These are phyloP conservation scores for Castanea crenata DNA, from an alignment of 306 rosid species.

Conservation along the genomic window DNA sequence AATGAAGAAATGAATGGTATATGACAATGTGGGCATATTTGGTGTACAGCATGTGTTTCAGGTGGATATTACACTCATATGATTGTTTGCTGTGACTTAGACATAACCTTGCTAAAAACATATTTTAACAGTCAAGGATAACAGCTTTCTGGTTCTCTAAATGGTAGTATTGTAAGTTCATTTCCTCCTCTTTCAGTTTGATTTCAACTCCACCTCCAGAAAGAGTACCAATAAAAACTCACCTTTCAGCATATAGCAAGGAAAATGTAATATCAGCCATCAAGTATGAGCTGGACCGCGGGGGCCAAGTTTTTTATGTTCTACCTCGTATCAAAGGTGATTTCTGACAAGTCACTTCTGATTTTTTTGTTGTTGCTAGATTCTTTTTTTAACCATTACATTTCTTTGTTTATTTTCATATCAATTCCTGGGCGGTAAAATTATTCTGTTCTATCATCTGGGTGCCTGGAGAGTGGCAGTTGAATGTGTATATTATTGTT, in stretches of 20 bases:
- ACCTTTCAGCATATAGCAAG: slow-evolving; percentile 74
- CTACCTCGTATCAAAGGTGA: slow-evolving; percentile 94
- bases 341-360: slow-evolving; percentile 18
- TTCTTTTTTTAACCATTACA: slow-evolving; percentile 13
- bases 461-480: neutral
- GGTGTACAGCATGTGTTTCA: neutral
- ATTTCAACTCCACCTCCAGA: slow-evolving; percentile 97
- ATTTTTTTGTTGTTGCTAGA: slow-evolving; percentile 1
- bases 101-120: slow-evolving; percentile 6
- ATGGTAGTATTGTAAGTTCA: slow-evolving; percentile 14
- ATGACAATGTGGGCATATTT: neutral
- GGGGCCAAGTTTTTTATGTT: slow-evolving; percentile 92
- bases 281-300: slow-evolving; percentile 78
- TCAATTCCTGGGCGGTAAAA: slow-evolving; percentile 17
- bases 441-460: slow-evolving; percentile 13
- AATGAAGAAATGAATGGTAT: neutral
- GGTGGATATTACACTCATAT: slow-evolving; percentile 3
- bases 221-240: slow-evolving; percentile 90
- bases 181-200: slow-evolving; percentile 58
- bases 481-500: neutral
- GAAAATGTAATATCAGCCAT: slow-evolving; percentile 70
- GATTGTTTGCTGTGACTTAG: neutral
- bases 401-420: neutral
- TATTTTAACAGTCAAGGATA: slow-evolving; percentile 6
- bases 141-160: slow-evolving; percentile 16